Percentiles rank a stretch among this genome's conserved stretches.
phyloP scores from a whole-genome alignment of 495 filamentous ascomycete genomes.

The Daldinia bambusicola region DNA sequence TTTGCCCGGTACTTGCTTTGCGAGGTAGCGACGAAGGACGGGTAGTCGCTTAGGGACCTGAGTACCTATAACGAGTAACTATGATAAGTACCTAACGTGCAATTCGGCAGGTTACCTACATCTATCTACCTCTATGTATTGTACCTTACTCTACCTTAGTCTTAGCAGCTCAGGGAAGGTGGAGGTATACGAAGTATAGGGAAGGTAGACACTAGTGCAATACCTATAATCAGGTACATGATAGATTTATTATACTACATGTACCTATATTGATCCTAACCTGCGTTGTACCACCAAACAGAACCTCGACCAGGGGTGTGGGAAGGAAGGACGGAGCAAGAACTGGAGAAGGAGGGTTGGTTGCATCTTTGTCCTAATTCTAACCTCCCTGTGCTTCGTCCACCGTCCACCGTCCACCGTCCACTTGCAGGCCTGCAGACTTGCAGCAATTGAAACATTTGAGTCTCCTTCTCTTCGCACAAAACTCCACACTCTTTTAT shows the following conservation, averaged over 20 bases:
- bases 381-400: slow-evolving; percentile 45
- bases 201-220: too few species aligned
- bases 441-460: slow-evolving; percentile 48
- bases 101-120: too few species aligned
- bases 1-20: slow-evolving; percentile 21
- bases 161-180: too few species aligned
- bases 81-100: too few species aligned
- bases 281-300: slow-evolving; percentile 33
- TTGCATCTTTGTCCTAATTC: slow-evolving; percentile 41
- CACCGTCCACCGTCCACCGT: slow-evolving; percentile 30
- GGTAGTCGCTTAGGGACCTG: neutral
- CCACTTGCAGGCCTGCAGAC: slow-evolving; percentile 29
- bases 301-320: slow-evolving; percentile 32
- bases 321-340: slow-evolving; percentile 8
- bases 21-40: neutral
- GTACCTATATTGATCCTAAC: neutral
- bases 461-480: slow-evolving; percentile 50
- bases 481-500: slow-evolving; percentile 53
- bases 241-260: too few species aligned
- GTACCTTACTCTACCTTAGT: too few species aligned
- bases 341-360: slow-evolving; percentile 22
- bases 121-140: too few species aligned
- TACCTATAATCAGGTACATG: neutral
- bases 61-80: too few species aligned
- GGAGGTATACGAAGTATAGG: too few species aligned